These are phyloP conservation scores for Wickerhamomyces rabaulensis DNA, from an alignment of 805 yeast genomes.

Conservation along the genomic window DNA sequence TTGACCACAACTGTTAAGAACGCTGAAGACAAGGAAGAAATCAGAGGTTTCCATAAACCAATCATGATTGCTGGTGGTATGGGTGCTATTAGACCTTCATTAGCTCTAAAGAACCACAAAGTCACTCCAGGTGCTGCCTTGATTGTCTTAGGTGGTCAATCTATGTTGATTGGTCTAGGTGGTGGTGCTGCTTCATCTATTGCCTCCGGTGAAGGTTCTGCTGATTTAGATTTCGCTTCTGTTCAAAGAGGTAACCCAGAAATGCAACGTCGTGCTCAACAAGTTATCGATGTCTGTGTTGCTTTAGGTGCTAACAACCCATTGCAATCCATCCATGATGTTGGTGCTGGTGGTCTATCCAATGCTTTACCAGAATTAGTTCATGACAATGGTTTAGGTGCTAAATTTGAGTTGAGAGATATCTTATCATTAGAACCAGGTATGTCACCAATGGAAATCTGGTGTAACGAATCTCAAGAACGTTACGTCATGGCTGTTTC, in stretches of 20 bases:
- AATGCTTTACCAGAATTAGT: constrained; percentile 97
- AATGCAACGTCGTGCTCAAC: constrained; percentile 98
- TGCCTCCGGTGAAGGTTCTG: constrained; percentile 95
- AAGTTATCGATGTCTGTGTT: constrained; percentile 92
- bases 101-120: constrained; percentile 80
- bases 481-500: constrained; percentile 93
- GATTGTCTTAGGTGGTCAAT: constrained; percentile 95
- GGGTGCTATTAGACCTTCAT: constrained; percentile 92
- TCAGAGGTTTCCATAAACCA: constrained; percentile 97
- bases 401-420: constrained; percentile 84
- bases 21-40: constrained; percentile 56
- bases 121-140: constrained; percentile 90
- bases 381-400: constrained; percentile 96
- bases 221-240: constrained; percentile 94
- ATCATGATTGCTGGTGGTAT: constrained; percentile 99
- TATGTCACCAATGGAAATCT: constrained; percentile 98
- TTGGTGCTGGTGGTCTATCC: constrained; percentile 98
- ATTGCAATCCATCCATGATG: constrained; percentile 94
- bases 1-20: constrained; percentile 74
- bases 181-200: constrained; percentile 99
- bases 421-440: constrained; percentile 91
- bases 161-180: constrained; percentile 96
- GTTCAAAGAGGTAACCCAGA: constrained; percentile 99
- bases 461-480: constrained; percentile 99
- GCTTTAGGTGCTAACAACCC: constrained; percentile 75